Conservation (phyloP, 2,329 filamentous ascomycete genomes). For the Tolypocladium ovalisporum region DNA sequence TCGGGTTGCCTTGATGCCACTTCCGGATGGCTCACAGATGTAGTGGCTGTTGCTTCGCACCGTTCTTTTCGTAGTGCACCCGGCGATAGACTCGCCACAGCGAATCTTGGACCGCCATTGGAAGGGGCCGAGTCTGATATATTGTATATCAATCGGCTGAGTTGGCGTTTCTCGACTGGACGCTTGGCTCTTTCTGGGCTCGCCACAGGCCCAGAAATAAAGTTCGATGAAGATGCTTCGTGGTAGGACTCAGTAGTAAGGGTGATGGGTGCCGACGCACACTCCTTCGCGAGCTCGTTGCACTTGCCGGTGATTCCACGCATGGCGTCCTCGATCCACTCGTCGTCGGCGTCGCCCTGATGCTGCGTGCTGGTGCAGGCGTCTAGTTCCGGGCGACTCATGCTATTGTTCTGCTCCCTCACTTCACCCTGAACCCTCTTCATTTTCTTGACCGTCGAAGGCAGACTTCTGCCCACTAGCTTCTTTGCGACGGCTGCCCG, state of each 20-base stretch:
- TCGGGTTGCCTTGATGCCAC: conserved; percentile 5
- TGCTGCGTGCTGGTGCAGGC: neutral
- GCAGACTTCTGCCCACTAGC: neutral
- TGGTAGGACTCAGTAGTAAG: conserved; percentile 47
- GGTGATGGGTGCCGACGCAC: conserved; percentile 49
- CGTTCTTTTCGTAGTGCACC: conserved; percentile 14
- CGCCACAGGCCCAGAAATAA: neutral
- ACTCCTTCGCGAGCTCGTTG: conserved; percentile 15
- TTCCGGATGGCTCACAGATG: conserved; percentile 9
- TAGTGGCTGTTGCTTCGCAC: conserved; percentile 19
- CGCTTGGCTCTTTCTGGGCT: neutral
- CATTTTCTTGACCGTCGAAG: neutral
- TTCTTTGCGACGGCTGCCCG: neutral
- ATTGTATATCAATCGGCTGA: conserved; percentile 11
- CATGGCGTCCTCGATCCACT: conserved; percentile 12
- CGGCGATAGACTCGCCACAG: conserved; percentile 10
- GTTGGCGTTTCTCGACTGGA: neutral
- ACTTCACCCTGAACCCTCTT: neutral
- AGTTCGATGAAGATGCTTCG: conserved; percentile 10
- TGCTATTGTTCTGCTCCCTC: neutral
- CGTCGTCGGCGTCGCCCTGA: conserved; percentile 2
- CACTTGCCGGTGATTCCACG: conserved; percentile 11
- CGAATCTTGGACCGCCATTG: conserved; percentile 7
- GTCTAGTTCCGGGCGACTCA: neutral
- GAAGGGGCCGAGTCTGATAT: conserved; percentile 8